Evolutionary conservation across 495 filamentous ascomycete species (phyloP).

Genomic region (Lasiosphaeria ovina): DNA sequence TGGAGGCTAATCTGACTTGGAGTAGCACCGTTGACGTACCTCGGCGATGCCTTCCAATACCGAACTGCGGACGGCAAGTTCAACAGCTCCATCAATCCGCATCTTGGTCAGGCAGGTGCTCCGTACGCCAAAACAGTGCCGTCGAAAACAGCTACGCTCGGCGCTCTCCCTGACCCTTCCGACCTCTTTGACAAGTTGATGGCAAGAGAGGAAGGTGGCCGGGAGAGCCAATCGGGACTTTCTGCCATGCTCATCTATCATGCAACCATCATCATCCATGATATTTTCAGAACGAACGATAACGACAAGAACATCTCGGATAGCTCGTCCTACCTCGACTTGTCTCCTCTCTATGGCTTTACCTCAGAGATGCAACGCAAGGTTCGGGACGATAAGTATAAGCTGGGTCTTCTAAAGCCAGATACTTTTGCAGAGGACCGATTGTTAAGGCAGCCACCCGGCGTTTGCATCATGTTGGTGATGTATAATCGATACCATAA

Average conservation of each 20-base stretch:
- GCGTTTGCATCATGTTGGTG: slow-evolving; percentile 69
- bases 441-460: slow-evolving; percentile 70
- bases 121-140: slow-evolving; percentile 71
- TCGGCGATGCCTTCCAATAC: slow-evolving; percentile 40
- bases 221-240: slow-evolving; percentile 67
- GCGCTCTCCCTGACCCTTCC: slow-evolving; percentile 66
- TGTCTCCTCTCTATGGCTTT: slow-evolving; percentile 78
- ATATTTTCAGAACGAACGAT: slow-evolving; percentile 45
- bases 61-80: slow-evolving; percentile 68
- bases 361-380: slow-evolving; percentile 63
- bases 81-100: slow-evolving; percentile 63
- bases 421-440: slow-evolving; percentile 73
- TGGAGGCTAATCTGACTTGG: no score
- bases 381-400: slow-evolving; percentile 66
- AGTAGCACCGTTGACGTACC: slow-evolving; percentile 20
- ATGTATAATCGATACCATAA: slow-evolving; percentile 72
- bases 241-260: slow-evolving; percentile 83
- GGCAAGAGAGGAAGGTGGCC: slow-evolving; percentile 54
- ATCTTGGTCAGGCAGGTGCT: slow-evolving; percentile 54
- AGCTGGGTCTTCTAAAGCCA: slow-evolving; percentile 66
- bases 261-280: slow-evolving; percentile 79
- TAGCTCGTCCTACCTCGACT: slow-evolving; percentile 76
- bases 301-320: slow-evolving; percentile 35
- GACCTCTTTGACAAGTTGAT: slow-evolving; percentile 72
- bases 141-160: slow-evolving; percentile 42